Percentiles rank a stretch among this genome's conserved stretches.
These are phyloP conservation scores for Sphaerostilbella broomeana DNA, from an alignment of 2,329 filamentous ascomycete genomes.

Conservation along the genomic window DNA sequence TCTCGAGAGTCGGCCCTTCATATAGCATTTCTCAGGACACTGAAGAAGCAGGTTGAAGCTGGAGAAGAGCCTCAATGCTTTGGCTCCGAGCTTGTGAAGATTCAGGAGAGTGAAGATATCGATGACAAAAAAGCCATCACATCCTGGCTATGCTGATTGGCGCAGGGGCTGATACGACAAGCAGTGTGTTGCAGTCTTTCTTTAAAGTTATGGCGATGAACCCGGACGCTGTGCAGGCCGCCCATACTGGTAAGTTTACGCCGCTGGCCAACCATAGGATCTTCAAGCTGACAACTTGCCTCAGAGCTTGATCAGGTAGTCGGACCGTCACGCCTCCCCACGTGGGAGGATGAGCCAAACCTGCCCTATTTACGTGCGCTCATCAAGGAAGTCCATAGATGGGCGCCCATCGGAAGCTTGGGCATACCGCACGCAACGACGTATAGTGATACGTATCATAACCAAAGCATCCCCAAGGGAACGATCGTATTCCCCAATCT, in stretches of 20 bases:
- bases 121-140: neutral
- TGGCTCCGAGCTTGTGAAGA: neutral
- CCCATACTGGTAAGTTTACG: neutral
- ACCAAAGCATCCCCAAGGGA: slow-evolving; percentile 2
- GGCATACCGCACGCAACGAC: slow-evolving; percentile 3
- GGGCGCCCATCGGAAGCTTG: neutral
- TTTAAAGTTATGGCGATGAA: slow-evolving; percentile 5
- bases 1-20: neutral
- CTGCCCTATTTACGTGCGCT: slow-evolving; percentile 36
- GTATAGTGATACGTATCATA: neutral
- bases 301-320: slow-evolving; percentile 38
- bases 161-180: slow-evolving; percentile 10
- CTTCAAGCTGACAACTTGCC: neutral
- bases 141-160: slow-evolving; percentile 1
- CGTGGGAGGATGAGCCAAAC: slow-evolving; percentile 33
- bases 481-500: slow-evolving; percentile 1
- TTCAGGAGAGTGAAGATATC: neutral
- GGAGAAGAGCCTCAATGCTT: slow-evolving; percentile 5
- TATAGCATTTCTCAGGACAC: neutral
- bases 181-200: slow-evolving; percentile 8
- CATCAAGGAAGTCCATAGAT: slow-evolving; percentile 22
- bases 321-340: slow-evolving; percentile 36
- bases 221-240: slow-evolving; percentile 1
- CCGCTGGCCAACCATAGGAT: too few relatives aligned
- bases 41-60: slow-evolving; percentile 1